Percentiles rank a stretch among this genome's conserved stretches.
Conservation (phyloP, 768 basidiomycete species). For the Suillus plorans region DNA sequence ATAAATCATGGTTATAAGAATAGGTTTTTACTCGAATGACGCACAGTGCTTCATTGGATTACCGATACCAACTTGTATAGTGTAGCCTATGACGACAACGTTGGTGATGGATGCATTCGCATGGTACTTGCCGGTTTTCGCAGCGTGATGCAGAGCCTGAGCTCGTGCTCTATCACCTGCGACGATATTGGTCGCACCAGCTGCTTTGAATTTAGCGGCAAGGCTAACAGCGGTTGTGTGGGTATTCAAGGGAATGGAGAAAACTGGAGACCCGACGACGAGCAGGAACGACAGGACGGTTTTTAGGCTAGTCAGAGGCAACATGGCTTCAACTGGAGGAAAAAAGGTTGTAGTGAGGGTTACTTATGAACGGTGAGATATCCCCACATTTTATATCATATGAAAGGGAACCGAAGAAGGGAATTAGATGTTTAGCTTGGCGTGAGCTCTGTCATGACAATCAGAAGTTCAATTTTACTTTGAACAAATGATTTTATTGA, state of each 20-base stretch:
- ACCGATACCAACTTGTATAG: conserved; percentile 19
- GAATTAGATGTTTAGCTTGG: neutral
- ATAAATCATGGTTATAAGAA: neutral
- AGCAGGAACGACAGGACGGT: neutral
- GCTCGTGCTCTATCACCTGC: conserved; percentile 5
- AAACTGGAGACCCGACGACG: neutral
- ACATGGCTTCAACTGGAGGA: neutral
- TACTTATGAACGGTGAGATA: neutral
- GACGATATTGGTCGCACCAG: conserved; percentile 1
- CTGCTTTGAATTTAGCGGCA: conserved; percentile 4
- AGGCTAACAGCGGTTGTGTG: neutral
- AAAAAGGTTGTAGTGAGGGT: neutral
- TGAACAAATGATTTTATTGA: neutral
- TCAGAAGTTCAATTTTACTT: neutral
- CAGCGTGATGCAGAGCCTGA: neutral
- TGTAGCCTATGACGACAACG: conserved; percentile 22
- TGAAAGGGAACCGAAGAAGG: neutral
- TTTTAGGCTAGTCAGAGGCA: neutral
- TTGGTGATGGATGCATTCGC: conserved; percentile 4
- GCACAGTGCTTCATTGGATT: conserved; percentile 19
- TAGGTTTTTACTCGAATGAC: neutral
- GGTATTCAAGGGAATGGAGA: neutral
- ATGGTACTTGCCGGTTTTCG: neutral
- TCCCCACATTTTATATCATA: neutral
- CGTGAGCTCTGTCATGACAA: neutral